Percentiles rank a stretch among this genome's conserved stretches.
These are phyloP conservation scores for Pseudogymnoascus pannorum DNA, from an alignment of 2,329 filamentous ascomycete species.

Conservation along the genomic window DNA sequence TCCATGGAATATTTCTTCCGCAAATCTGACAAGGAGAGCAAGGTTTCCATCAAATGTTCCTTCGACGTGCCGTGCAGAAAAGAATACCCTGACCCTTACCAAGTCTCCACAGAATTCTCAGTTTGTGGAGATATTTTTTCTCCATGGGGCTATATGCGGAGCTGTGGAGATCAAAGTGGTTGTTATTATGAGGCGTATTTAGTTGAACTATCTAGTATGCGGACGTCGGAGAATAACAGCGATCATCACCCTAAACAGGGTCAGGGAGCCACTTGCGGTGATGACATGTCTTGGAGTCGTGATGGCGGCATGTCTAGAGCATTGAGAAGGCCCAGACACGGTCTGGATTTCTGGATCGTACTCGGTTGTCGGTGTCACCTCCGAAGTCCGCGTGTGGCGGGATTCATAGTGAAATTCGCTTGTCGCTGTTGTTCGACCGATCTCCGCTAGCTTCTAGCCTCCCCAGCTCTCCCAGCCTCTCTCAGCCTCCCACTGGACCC, in stretches of 20 bases:
- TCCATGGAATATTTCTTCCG: neutral
- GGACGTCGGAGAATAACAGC: neutral
- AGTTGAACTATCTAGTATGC: neutral
- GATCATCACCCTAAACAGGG: neutral
- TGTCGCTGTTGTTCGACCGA: constrained; percentile 4
- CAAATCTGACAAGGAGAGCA: neutral
- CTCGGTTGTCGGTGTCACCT: neutral
- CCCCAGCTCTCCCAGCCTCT: too few species aligned
- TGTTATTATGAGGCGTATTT: neutral
- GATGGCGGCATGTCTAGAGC: neutral
- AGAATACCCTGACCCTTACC: neutral
- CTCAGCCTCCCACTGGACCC: too few species aligned
- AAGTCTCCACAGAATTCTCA: neutral
- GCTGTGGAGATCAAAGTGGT: neutral
- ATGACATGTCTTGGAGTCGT: too few species aligned
- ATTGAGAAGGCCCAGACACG: too few species aligned
- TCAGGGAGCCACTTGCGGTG: too few species aligned
- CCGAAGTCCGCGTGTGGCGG: neutral
- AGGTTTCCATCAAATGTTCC: neutral
- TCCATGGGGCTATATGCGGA: constrained; percentile 3
- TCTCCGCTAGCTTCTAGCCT: constrained; percentile 8
- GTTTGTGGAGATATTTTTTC: neutral
- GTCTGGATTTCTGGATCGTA: neutral
- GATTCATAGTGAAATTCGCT: neutral
- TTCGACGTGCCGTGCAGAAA: neutral